Evolutionary conservation across 495 filamentous ascomycete species (phyloP), one percentile per base, ranked within the genome.

Genomic region (Rhypophila decipiens): DNA sequence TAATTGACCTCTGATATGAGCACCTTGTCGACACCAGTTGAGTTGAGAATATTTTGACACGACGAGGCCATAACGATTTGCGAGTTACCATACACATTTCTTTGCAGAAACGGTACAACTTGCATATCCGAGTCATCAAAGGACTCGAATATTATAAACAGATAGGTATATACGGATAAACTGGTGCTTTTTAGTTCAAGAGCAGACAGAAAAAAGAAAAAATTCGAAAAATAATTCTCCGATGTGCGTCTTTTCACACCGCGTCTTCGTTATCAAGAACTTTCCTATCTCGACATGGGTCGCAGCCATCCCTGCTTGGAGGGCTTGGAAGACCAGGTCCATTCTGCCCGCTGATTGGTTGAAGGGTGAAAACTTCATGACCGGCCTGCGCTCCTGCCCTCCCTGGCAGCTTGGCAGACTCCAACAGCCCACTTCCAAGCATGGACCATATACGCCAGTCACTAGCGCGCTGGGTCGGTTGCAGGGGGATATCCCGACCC

Each of bases 191-290:
- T 20, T 18, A 12, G 15, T 7, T 13, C 11, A 7, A 18, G 19
- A 17, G 36, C 19, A 15, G 18, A 9, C 20, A 44, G 9, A 42
- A 9, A 21, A 24, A 21, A 42, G 33, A 51, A 40, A 40, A 43
- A 33, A 38, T 38, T n/a, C 22, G 22, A 49, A 50, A 22, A 36
- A 50, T 44, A 42, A 50, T 42, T 44, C 40, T 50, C 41, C 34
- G 46, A 39, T 17, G 18, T n/a, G 33, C 41, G 27, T 12, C 15
- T 39, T 18, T 31, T 40, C 49, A 46, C 49, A 52, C 49, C 49
- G 49, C 49, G 39, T 46, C 49, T 51, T 49, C 35, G 49, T 52
- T 52, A 52, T 52, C 49, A n/a, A n/a, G n/a, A n/a, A n/a, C n/a
- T n/a, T n/a, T n/a, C n/a, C n/a, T n/a, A n/a, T n/a, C n/a, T n/a